Evolutionary conservation across 1,139 yeast species (phyloP).

Genomic region (Pneumocystis oryctolagi): DNA sequence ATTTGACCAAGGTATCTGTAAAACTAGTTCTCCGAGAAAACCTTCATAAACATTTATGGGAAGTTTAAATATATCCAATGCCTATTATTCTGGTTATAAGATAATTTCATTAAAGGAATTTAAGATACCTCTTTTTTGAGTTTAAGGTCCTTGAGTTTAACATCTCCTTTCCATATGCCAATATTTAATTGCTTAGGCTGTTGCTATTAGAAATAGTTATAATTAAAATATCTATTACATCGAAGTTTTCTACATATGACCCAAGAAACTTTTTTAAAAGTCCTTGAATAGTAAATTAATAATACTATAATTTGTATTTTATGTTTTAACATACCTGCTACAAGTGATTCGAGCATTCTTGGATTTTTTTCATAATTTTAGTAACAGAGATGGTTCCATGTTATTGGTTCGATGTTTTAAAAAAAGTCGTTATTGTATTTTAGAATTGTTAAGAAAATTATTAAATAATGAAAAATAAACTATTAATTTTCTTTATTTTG

Average conservation of each 20-base stretch:
- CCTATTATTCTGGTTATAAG: constrained; percentile 21
- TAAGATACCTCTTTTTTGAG: constrained; percentile 46
- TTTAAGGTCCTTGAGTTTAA: constrained; percentile 59
- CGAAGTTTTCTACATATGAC: constrained; percentile 81
- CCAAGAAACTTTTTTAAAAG: constrained; percentile 37
- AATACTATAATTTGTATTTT: background rate
- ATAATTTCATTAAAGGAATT: background rate
- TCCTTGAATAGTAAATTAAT: constrained; percentile 27
- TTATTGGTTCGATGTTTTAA: background rate
- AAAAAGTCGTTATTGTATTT: background rate
- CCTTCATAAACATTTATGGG: constrained; percentile 89
- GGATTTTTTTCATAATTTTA: background rate
- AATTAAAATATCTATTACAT: constrained; percentile 27
- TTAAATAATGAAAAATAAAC: background rate
- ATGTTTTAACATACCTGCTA: background rate
- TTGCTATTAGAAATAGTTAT: background rate
- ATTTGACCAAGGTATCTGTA: constrained; percentile 95
- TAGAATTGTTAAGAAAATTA: background rate
- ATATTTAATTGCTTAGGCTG: constrained; percentile 68
- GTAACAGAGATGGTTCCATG: background rate
- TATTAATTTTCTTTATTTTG: background rate
- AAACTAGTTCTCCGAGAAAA: constrained; percentile 71
- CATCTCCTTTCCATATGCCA: constrained; percentile 98
- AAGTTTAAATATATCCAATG: constrained; percentile 67
- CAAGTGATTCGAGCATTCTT: constrained; percentile 2